These are phyloP conservation scores for Rhodotorula kratochvilovae DNA, from an alignment of 768 basidiomycete species.

Conservation along the genomic window DNA sequence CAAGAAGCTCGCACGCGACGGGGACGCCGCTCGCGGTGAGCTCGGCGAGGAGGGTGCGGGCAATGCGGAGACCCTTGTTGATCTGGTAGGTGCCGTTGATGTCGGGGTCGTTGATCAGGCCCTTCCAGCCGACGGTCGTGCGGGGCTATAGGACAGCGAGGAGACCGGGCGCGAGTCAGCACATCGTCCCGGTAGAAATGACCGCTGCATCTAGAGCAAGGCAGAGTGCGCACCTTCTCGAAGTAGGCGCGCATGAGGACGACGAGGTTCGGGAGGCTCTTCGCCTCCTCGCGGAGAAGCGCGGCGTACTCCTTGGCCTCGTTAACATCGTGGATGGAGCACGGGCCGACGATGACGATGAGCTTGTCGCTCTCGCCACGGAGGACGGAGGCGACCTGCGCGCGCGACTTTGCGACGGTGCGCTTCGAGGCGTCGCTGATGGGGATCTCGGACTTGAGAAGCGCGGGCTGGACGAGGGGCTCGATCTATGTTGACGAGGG, in stretches of 20 bases:
- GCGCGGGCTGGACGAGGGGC: constrained; percentile 33
- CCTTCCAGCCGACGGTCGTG: constrained; percentile 86
- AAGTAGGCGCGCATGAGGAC: constrained; percentile 95
- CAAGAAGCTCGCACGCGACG: constrained; percentile 89
- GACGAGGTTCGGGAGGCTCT: constrained; percentile 61
- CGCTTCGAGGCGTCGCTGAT: constrained; percentile 61
- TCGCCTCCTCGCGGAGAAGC: constrained; percentile 61
- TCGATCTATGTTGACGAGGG: constrained; percentile 16
- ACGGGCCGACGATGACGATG: constrained; percentile 89
- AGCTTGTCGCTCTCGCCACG: constrained; percentile 79
- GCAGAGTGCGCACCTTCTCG: constrained; percentile 56
- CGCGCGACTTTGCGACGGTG: constrained; percentile 75
- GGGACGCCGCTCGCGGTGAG: constrained; percentile 84
- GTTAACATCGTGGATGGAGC: constrained; percentile 83
- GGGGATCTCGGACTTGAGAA: constrained; percentile 80
- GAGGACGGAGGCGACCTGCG: constrained; percentile 69
- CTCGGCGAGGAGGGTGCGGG: constrained; percentile 83
- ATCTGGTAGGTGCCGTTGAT: constrained; percentile 93
- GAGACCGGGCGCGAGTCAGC: not conserved
- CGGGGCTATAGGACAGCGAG: constrained; percentile 65
- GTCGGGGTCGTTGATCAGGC: constrained; percentile 73
- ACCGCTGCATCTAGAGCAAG: too few species aligned
- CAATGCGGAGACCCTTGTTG: constrained; percentile 89
- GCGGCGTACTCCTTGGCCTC: constrained; percentile 60
- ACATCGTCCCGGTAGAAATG: too few species aligned